Evolutionary conservation across 208 protist species (phyloP).

Genomic region (Leishmania major): DNA sequence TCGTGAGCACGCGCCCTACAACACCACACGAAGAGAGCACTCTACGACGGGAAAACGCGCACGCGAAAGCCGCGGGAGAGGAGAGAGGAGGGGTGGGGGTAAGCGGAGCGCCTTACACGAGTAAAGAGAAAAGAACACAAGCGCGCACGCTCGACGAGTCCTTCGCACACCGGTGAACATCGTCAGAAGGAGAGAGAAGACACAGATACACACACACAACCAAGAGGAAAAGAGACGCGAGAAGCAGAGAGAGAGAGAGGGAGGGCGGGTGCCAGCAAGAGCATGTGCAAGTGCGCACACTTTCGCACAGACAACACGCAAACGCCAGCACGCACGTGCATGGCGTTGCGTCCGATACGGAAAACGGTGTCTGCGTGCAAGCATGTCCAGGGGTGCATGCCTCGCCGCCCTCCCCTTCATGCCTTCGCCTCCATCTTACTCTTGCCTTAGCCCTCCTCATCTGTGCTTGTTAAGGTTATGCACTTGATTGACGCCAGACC

Average conservation of each 20-base stretch:
- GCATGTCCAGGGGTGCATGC: not conserved
- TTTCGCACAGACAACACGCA: not conserved
- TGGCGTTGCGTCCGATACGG: not conserved
- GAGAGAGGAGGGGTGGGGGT: not conserved
- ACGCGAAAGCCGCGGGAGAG: not conserved
- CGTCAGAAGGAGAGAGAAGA: not conserved
- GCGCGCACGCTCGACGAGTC: not conserved
- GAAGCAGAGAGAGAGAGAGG: not conserved
- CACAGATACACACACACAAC: not conserved
- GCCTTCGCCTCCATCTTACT: not conserved
- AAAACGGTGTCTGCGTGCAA: not conserved
- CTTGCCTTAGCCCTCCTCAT: not conserved
- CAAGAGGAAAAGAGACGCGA: not conserved
- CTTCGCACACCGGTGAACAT: not conserved
- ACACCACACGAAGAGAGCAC: not conserved
- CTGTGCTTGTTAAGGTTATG: not conserved
- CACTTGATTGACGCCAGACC: not conserved
- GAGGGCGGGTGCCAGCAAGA: not conserved
- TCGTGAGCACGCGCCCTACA: not conserved
- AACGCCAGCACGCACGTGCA: not conserved
- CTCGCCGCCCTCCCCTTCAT: not conserved
- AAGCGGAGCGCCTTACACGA: not conserved
- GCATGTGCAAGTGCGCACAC: not conserved
- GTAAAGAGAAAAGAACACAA: not conserved
- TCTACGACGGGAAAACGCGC: not conserved